Percentiles rank a stretch among this genome's conserved stretches.
phyloP scores from a whole-genome alignment of 345 rosid species.

The Populus ilicifolia region DNA sequence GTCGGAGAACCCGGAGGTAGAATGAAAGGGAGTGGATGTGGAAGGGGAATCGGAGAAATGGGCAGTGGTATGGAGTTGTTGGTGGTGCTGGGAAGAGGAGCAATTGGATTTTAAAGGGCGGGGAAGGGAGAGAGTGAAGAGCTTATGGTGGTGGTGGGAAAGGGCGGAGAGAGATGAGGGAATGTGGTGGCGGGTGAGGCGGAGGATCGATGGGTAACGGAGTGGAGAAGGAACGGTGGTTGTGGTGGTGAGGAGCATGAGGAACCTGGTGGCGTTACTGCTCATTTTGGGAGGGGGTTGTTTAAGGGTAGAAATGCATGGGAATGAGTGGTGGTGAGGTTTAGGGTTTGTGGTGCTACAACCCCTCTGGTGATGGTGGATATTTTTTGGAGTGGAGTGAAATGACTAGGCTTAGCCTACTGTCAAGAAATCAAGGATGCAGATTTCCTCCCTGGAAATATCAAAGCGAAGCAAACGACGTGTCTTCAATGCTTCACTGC shows the following conservation, averaged over 20 bases:
- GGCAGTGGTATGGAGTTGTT: slow-evolving; percentile 20
- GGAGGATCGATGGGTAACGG: slow-evolving; percentile 26
- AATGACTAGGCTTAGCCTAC: too few relatives aligned
- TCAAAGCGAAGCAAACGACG: not conserved
- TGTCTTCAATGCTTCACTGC: too few relatives aligned
- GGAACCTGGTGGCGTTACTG: slow-evolving; percentile 48
- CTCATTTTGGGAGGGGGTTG: slow-evolving; percentile 34
- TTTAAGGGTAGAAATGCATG: slow-evolving; percentile 2
- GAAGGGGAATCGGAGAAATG: slow-evolving; percentile 4
- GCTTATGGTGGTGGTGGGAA: slow-evolving; percentile 11
- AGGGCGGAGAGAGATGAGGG: slow-evolving; percentile 11
- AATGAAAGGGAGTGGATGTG: not conserved
- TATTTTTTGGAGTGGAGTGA: not conserved
- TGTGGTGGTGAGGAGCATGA: slow-evolving; percentile 44
- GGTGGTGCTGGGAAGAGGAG: not conserved
- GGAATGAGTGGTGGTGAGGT: not conserved
- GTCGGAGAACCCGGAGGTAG: slow-evolving; percentile 9
- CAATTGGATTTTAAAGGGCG: slow-evolving; percentile 8
- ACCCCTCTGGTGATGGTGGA: slow-evolving; percentile 20
- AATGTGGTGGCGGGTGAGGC: slow-evolving; percentile 22
- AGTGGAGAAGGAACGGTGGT: slow-evolving; percentile 41
- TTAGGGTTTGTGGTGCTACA: slow-evolving; percentile 15
- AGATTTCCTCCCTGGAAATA: not conserved
- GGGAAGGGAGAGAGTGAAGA: slow-evolving; percentile 11
- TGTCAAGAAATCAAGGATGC: too few relatives aligned